Percentiles rank a stretch among this genome's conserved stretches.
Evolutionary conservation across 2,329 filamentous ascomycete species (phyloP).

Genomic region (Thelonectria blattea): DNA sequence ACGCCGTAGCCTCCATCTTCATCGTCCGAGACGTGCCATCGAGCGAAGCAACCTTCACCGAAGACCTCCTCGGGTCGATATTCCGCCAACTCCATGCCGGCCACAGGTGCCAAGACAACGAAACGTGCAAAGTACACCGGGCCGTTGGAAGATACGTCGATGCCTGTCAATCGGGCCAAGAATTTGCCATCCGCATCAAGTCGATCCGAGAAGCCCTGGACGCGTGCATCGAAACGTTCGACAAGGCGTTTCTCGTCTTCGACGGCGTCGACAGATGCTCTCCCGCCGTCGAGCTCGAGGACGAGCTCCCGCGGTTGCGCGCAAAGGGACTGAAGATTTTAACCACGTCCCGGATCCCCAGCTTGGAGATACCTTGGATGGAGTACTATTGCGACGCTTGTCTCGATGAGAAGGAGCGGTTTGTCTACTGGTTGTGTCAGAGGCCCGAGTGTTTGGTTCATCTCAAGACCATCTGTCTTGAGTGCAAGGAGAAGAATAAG

Average conservation of each 20-base stretch:
- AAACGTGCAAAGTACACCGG: background rate
- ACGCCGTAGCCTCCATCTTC: background rate
- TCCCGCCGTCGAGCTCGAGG: background rate
- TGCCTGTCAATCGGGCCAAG: background rate
- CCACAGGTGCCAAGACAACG: background rate
- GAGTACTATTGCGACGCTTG: background rate
- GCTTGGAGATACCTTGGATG: background rate
- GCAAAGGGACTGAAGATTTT: background rate
- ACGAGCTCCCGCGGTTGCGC: background rate
- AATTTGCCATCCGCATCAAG: background rate
- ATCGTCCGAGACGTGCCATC: background rate
- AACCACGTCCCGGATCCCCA: background rate
- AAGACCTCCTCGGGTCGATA: background rate
- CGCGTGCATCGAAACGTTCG: background rate
- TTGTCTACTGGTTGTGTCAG: background rate
- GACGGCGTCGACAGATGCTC: conserved; percentile 1
- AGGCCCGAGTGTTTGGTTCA: background rate
- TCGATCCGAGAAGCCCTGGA: background rate
- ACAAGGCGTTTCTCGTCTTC: background rate
- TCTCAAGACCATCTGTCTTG: background rate
- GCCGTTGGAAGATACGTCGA: background rate
- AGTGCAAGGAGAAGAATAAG: background rate
- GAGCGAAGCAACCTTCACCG: background rate
- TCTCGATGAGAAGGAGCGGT: background rate
- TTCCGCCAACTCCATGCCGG: background rate